Evolutionary conservation across 1,284 basidiomycete species (phyloP).

Genomic region (Cystobasidium pallidum): DNA sequence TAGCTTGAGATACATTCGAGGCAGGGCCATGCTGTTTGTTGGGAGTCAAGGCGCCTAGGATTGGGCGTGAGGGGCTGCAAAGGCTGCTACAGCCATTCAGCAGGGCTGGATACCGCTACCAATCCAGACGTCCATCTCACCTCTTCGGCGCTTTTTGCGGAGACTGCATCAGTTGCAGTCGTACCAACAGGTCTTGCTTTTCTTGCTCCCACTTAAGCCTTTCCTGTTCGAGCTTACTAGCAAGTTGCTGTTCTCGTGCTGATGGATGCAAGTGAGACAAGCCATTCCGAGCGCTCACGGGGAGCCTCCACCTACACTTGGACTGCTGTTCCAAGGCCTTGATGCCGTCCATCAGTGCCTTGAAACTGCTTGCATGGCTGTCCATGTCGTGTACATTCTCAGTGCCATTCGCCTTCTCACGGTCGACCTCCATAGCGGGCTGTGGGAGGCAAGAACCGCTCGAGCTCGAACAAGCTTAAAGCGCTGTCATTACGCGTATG

Average conservation of each 20-base stretch:
- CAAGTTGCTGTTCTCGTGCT: not conserved
- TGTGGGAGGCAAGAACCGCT: not conserved
- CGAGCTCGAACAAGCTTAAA: too few relatives aligned
- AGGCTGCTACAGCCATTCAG: not conserved
- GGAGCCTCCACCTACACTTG: not conserved
- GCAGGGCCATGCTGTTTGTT: conserved; percentile 5
- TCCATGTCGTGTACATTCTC: not conserved
- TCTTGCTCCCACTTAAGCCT: conserved; percentile 3
- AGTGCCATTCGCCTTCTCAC: not conserved
- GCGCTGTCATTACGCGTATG: too few relatives aligned
- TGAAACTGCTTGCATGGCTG: conserved; percentile 3
- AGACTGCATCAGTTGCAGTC: conserved; percentile 9
- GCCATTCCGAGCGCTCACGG: not conserved
- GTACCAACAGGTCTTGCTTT: conserved; percentile 5
- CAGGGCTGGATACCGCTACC: not conserved
- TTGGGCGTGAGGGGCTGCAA: conserved; percentile 3
- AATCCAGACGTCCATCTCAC: not conserved
- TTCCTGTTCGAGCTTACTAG: conserved; percentile 6
- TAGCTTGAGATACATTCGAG: conserved; percentile 8
- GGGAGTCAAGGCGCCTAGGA: not conserved
- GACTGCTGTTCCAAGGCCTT: conserved; percentile 8
- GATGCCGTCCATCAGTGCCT: not conserved
- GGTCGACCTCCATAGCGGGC: conserved; percentile 7
- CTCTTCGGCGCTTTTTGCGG: not conserved
- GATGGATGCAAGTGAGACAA: not conserved